Conservation (phyloP, 2,329 filamentous ascomycete genomes). For the Ophiostoma montium region DNA sequence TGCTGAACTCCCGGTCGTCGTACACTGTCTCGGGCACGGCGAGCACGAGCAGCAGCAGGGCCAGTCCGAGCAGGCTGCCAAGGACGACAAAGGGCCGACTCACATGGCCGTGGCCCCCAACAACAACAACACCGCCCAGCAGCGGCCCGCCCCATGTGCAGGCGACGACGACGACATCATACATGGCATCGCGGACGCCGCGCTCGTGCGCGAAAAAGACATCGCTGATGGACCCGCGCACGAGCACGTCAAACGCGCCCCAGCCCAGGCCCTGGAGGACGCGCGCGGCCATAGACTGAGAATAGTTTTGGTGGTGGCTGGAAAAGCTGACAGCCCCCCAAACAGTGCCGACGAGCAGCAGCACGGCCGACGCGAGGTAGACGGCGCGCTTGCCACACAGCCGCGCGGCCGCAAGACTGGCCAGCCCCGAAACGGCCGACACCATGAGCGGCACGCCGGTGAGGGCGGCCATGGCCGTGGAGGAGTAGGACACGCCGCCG, state of each 20-base stretch:
- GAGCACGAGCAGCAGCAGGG: slow-evolving; percentile 27
- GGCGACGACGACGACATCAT: slow-evolving; percentile 29
- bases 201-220: slow-evolving; percentile 45
- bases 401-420: slow-evolving; percentile 28
- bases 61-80: slow-evolving; percentile 31
- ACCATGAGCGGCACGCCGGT: slow-evolving; percentile 39
- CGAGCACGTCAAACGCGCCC: slow-evolving; percentile 41
- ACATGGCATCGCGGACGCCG: slow-evolving; percentile 28
- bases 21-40: slow-evolving; percentile 39
- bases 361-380: slow-evolving; percentile 31
- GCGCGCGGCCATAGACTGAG: slow-evolving; percentile 32
- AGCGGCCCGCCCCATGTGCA: slow-evolving; percentile 41
- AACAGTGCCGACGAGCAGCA: slow-evolving; percentile 32
- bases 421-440: slow-evolving; percentile 30
- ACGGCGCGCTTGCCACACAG: slow-evolving; percentile 39
- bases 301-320: slow-evolving; percentile 21
- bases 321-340: not conserved
- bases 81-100: slow-evolving; percentile 37
- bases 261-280: slow-evolving; percentile 44
- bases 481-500: slow-evolving; percentile 29
- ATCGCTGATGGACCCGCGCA: slow-evolving; percentile 39
- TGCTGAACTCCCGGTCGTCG: too few species aligned
- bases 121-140: slow-evolving; percentile 27
- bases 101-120: slow-evolving; percentile 23
- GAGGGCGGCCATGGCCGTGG: slow-evolving; percentile 32